phyloP scores from a whole-genome alignment of 495 filamentous ascomycete genomes.

The Durotheca rogersii region DNA sequence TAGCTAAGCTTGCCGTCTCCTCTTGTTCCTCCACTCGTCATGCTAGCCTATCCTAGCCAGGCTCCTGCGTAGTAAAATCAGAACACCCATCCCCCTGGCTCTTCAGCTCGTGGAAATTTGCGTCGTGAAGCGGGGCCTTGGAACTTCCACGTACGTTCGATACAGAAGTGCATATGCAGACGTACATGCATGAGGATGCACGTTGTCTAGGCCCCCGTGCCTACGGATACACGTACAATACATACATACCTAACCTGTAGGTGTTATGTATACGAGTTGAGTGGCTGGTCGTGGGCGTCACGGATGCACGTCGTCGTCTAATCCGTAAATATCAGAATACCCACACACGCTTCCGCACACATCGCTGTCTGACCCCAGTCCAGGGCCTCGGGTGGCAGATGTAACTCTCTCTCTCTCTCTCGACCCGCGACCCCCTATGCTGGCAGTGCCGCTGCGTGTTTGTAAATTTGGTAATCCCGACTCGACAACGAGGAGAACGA shows the following conservation, averaged over 20 bases:
- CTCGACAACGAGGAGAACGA: constrained; percentile 4
- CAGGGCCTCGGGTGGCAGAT: constrained; percentile 5
- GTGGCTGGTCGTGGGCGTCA: neutral
- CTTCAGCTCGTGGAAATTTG: constrained; percentile 23
- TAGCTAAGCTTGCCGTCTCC: too few species aligned
- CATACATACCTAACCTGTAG: constrained; percentile 2
- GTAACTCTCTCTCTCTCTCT: too few species aligned
- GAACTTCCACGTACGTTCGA: neutral
- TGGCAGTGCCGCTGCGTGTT: constrained; percentile 3
- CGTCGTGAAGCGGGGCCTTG: constrained; percentile 2
- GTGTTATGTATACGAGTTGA: neutral
- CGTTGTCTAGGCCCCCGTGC: neutral
- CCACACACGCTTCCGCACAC: too few species aligned
- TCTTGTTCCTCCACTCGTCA: constrained; percentile 22
- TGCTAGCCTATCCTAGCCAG: neutral
- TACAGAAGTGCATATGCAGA: neutral
- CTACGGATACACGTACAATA: constrained; percentile 14
- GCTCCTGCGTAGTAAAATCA: neutral
- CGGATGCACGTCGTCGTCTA: constrained; percentile 4
- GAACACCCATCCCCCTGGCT: constrained; percentile 7
- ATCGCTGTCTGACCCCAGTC: constrained; percentile 3
- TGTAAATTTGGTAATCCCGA: constrained; percentile 21
- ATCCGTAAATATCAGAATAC: constrained; percentile 16
- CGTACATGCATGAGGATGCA: neutral
- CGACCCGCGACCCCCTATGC: constrained; percentile 9